A percentile compares a stretch with the other conserved stretches of the same genome.
Conservation (phyloP, 148 eudicot species). For the Heliosperma pusillum region DNA sequence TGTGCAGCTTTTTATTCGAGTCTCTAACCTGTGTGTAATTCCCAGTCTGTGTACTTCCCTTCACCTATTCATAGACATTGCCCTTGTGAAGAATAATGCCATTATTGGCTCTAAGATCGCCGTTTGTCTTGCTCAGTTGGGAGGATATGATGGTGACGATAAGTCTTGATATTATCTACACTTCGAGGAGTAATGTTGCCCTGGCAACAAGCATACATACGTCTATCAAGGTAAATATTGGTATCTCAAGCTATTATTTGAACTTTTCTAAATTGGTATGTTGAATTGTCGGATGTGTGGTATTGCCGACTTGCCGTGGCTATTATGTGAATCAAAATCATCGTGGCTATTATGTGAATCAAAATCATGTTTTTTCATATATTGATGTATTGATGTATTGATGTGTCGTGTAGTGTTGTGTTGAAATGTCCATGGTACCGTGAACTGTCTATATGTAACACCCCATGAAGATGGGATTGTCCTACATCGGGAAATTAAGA, state of each 20-base stretch:
- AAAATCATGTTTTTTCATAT: too few species aligned
- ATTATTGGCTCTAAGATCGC: conserved; percentile 66
- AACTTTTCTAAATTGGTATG: not conserved
- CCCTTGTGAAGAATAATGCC: conserved; percentile 89
- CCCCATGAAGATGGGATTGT: too few species aligned
- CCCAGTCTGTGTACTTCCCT: conserved; percentile 30
- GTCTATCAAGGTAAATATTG: not conserved
- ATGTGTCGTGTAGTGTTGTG: too few species aligned
- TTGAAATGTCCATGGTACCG: too few species aligned
- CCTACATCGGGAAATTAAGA: too few species aligned
- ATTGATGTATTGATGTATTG: too few species aligned
- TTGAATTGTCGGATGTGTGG: not conserved
- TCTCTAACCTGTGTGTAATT: not conserved
- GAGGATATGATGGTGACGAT: not conserved
- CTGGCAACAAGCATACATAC: not conserved
- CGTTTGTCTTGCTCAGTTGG: conserved; percentile 32
- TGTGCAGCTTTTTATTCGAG: conserved; percentile 4
- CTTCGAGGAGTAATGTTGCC: not conserved
- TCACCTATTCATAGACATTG: conserved; percentile 53
- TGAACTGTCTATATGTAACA: too few species aligned
- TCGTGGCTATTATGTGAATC: too few species aligned
- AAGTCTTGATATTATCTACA: not conserved
- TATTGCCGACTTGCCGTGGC: too few species aligned
- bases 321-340: too few species aligned
- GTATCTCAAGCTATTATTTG: not conserved